Base-by-base conservation (phyloP, 176 grass and related monocot species). In the Musa troglodytarum region DNA sequence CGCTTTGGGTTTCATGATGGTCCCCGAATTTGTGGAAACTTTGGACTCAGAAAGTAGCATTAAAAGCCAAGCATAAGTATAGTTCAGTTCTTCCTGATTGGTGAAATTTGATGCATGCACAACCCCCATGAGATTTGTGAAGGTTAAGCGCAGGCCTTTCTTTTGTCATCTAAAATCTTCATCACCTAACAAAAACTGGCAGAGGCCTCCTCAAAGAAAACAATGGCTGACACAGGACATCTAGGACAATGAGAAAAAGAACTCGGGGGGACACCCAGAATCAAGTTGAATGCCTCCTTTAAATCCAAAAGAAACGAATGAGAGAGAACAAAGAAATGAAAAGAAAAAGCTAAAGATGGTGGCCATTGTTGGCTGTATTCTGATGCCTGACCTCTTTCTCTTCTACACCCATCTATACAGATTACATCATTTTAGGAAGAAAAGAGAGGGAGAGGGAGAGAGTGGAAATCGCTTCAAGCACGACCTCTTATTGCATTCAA, bases 221-320 rank as follows among this genome's bases (percentile, higher is more conserved):
- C 72, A 56, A 28, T 56, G 1, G 56, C 72, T 74, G 72, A 74
- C 51, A 74, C 22, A 74, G 20, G 56, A 74, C 22, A 57, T 74
- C 72, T 74, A 74, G 72, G 72, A 29, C 57, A 56, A 53, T 55
- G 72, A 74, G 72, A 74, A 56, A 56, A 52, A 22, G 49, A 71
- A 16, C 49, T 19, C 19, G 23, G 43, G 49, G 68, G 16, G 34
- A 50, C 16, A 20, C 49, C 69, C 9, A 53, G 28, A 51, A 51
- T 72, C 69, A 72, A 72, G 69, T 52, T 49, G 20, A 72, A 13
- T 72, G n/a, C 43, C 53, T 10, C 50, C 51, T 50, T 53, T 53
- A 55, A 23, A 20, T 1, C 49, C 69, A 50, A 72, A 72, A 69
- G 13, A 50, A 50, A 49, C 34, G 67, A 50, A 51, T 21, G 34